Evolutionary conservation across 2,329 filamentous ascomycete genomes (phyloP).

Genomic region (Calonectria ilicicola): DNA sequence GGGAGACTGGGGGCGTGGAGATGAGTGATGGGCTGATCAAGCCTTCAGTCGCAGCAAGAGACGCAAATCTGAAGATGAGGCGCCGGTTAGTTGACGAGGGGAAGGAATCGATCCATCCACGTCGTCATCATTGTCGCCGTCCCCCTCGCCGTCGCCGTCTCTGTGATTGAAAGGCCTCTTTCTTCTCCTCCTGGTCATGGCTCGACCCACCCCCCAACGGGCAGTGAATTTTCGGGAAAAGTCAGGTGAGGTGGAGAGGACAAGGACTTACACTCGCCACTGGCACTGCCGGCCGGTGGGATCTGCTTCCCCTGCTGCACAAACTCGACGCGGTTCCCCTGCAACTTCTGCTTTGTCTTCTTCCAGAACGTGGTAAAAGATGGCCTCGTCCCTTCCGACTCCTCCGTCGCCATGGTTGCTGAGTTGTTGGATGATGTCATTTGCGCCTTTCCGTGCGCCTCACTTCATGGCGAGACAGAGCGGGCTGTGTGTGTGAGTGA

Average conservation of each 20-base stretch:
- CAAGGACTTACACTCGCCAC: conserved; percentile 42
- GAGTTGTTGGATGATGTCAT: conserved; percentile 20
- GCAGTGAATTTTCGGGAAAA: neutral
- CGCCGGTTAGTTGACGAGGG: neutral
- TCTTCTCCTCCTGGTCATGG: neutral
- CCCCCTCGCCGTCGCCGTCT: neutral
- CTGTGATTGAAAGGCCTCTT: neutral
- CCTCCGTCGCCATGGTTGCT: conserved; percentile 29
- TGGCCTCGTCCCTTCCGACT: conserved; percentile 46
- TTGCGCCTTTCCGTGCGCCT: conserved; percentile 2
- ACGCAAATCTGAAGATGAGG: neutral
- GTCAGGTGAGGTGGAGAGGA: conserved; percentile 9
- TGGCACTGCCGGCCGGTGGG: conserved; percentile 27
- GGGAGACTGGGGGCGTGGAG: neutral
- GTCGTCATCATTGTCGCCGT: neutral
- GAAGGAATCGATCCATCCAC: neutral
- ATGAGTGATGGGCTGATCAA: neutral
- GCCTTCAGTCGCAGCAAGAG: neutral
- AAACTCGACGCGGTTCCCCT: conserved; percentile 34
- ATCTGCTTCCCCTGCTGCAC: conserved; percentile 21
- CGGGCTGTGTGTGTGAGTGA: neutral
- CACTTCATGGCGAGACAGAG: neutral
- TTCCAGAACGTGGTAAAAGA: conserved; percentile 64
- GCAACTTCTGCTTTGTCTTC: conserved; percentile 53
- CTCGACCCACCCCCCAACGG: neutral